A percentile compares a stretch with the other conserved stretches of the same genome.
Evolutionary conservation across 768 basidiomycete genomes (phyloP).

Genomic region (Leccinum obscurum): DNA sequence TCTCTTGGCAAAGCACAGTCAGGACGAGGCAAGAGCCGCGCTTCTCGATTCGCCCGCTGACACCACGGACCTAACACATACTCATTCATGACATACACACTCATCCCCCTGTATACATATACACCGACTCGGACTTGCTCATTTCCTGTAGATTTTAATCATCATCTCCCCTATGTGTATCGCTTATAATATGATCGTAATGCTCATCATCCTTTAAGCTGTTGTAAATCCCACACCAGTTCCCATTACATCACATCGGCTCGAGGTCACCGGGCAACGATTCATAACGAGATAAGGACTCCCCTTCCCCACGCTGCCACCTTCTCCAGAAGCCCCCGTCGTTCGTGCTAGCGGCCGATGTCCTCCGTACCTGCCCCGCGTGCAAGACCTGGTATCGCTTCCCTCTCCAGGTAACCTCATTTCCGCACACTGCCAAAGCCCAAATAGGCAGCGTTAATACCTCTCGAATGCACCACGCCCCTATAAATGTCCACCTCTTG

Average conservation of each 20-base stretch:
- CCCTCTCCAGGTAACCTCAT: conserved; percentile 88
- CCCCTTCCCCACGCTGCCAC: conserved; percentile 19
- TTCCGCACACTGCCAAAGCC: conserved; percentile 76
- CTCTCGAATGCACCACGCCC: conserved; percentile 82
- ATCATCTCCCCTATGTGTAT: conserved; percentile 32
- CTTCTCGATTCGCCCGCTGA: conserved; percentile 26
- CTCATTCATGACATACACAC: conserved; percentile 26
- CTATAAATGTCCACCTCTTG: conserved; percentile 58
- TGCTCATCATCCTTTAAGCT: conserved; percentile 21
- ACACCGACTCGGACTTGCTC: conserved; percentile 22
- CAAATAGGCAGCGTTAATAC: conserved; percentile 86
- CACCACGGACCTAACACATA: conserved; percentile 26
- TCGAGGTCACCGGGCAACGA: conserved; percentile 12
- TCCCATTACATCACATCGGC: conserved; percentile 22
- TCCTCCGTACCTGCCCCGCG: conserved; percentile 66
- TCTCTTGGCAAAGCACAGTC: conserved; percentile 38
- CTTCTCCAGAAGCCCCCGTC: conserved; percentile 29
- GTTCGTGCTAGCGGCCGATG: conserved; percentile 14
- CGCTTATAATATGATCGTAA: conserved; percentile 33
- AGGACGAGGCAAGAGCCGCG: conserved; percentile 34
- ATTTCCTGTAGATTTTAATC: conserved; percentile 39
- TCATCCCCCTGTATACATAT: conserved; percentile 33
- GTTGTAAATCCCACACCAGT: conserved; percentile 28
- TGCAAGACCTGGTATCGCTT: conserved; percentile 67
- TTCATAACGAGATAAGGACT: conserved; percentile 18